Evolutionary conservation across 345 rosid species (phyloP), one percentile per base, ranked within the genome.

Genomic region (Dipteronia sinensis): DNA sequence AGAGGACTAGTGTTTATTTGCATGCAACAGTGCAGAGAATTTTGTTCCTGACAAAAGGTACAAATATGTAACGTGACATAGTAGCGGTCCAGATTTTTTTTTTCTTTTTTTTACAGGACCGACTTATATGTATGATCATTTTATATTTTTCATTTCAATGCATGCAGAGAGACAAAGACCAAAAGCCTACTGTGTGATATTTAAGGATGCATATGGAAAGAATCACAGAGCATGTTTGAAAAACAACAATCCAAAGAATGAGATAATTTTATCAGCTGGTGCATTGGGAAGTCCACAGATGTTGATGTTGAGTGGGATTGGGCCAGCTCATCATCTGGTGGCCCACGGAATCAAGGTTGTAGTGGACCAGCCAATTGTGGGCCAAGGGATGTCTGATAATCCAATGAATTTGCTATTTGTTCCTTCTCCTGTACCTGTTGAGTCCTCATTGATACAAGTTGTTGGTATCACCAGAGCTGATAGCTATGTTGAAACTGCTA

Each of bases 241-340:
- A 6, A 79, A 74, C 25, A 73, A 79, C 38, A 27, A 65, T 0
- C 64, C 64, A 22, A 84, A 64, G 79, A 93, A 78, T 65, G 98
- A 94, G 86, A 81, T 93, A 53, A 88, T 95, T 25, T 11, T 90
- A 67, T 81, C 98, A 0, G 94, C 98, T 0, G 97, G 98, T 0
- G 97, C 98, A 42, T 40, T 95, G 0, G 97, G 98, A 42, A 95
- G 98, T 86, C 98, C 98, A 5, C 98, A 91, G 17, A 34, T 91
- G 31, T 63, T 95, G 74, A 87, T 94, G 97, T 71, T 94, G n/a
- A 94, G 97, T 40, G 97, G 97, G 0, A 81, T 94, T 17, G 98
- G 98, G 58, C 98, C 98, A 0, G 76, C 56, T 19, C 13, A 66
- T 19, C 89, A 87, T 34, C 95, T 93, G 19, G n/a, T 19, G 19